These are phyloP conservation scores for Mikania micrantha DNA, from an alignment of 129 eudicot genomes.

Conservation along the genomic window DNA sequence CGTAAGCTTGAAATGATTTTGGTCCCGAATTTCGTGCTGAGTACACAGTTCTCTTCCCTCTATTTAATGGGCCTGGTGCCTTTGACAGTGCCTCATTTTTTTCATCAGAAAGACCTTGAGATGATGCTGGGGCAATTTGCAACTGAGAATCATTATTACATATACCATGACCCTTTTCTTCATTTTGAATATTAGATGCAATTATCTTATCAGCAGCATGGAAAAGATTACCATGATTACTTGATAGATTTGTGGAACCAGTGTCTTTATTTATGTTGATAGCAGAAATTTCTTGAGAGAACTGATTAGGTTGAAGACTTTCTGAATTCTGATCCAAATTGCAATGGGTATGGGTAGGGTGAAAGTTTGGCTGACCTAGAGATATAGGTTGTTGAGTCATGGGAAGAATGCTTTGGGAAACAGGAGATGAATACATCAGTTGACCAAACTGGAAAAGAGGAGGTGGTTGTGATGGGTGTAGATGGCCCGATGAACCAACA, in stretches of 20 bases:
- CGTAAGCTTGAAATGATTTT: conserved; percentile 42
- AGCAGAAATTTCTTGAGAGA: conserved; percentile 29
- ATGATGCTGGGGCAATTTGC: conserved; percentile 22
- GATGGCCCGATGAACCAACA: conserved; percentile 61
- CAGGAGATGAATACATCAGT: conserved; percentile 61
- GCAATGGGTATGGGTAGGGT: conserved; percentile 40
- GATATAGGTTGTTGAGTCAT: conserved; percentile 55
- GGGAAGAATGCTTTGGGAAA: conserved; percentile 78
- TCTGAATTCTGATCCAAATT: conserved; percentile 36
- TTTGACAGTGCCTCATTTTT: conserved; percentile 32
- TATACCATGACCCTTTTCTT: conserved; percentile 23
- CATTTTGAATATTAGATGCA: conserved; percentile 22
- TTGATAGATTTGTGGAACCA: conserved; percentile 4
- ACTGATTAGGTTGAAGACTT: conserved; percentile 34
- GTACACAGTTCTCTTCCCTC: conserved; percentile 48
- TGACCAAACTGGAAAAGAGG: conserved; percentile 96
- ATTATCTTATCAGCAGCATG: conserved; percentile 23
- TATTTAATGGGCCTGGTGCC: conserved; percentile 43
- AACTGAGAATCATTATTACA: conserved; percentile 25
- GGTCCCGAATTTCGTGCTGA: conserved; percentile 39
- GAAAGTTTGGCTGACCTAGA: conserved; percentile 59
- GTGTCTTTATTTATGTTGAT: conserved; percentile 26
- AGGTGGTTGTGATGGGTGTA: conserved; percentile 62
- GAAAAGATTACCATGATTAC: conserved; percentile 21
- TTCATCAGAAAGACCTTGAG: conserved; percentile 28